Base-by-base conservation (phyloP, 140 eudicot genomes). In the Anethum foeniculum region DNA sequence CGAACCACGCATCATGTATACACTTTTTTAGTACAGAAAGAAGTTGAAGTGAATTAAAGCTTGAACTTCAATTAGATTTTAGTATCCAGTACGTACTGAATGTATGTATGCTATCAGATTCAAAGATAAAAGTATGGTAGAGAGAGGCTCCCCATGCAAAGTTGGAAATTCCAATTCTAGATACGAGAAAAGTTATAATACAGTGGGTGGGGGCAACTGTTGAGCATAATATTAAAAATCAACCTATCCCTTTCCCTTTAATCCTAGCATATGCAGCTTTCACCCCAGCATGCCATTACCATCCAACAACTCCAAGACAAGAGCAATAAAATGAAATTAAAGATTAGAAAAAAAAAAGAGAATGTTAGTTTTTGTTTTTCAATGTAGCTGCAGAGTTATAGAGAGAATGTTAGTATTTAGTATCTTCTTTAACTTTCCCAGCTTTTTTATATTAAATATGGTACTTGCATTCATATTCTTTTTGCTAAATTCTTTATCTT, bases 271-370 rank as follows among this genome's bases (percentile, higher is more conserved):
- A 71, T 86, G 93, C 93, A 89, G 97, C 97, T 89, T 89, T 89
- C 89, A 83, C 21, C 82, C 79, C 48, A 60, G 93, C 97, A 88
- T 87, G 93, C 93, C 89, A 88, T 89, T 89, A 73, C 87, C 86
- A 75, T 88, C 97, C 93, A 91, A 86, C 81, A 49, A 77, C 93
- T 83, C 75, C 72, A 77, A 78, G 92, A 89, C 96, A 91, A 91
- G 47, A 19, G 27, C 47, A 41, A 72, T 76, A 81, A 77, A 43
- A 48, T 30, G 75, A 76, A 23, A 71, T 77, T 54, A 0, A 34
- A 77, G 60, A 64, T 13, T 51, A 48, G n/a, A 83, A n/a, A 46
- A 82, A 65, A 48, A 46, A 41, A 46, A 41, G 89, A 77, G 92
- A 86, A 88, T 86, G 90, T 88, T 86, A 78, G 83, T 78, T 39